Conservation (phyloP, 2,329 filamentous ascomycete genomes). For the Trichophyton equinum region DNA sequence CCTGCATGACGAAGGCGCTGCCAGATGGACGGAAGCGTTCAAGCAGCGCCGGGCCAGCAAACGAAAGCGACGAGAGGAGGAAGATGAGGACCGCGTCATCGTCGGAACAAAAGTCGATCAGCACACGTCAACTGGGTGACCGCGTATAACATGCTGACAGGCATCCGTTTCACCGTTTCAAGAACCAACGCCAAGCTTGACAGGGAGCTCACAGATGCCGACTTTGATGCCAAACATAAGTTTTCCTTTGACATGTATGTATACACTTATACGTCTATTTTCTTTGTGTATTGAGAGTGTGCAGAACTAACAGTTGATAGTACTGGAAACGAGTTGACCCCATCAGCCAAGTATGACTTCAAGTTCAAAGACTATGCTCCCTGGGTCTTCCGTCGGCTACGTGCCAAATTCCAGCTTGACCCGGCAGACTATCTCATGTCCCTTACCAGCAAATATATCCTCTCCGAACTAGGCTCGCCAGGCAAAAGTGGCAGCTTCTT, state of each 20-base stretch:
- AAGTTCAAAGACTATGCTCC: slow-evolving; percentile 99
- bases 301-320: slow-evolving; percentile 37
- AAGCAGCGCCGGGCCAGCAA: slow-evolving; percentile 84
- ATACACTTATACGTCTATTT: slow-evolving; percentile 14
- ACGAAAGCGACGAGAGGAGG: slow-evolving; percentile 69
- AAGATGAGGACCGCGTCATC: slow-evolving; percentile 78
- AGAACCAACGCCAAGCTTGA: slow-evolving; percentile 95
- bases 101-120: slow-evolving; percentile 97
- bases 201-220: slow-evolving; percentile 72
- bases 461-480: slow-evolving; percentile 91
- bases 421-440: slow-evolving; percentile 98
- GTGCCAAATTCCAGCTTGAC: slow-evolving; percentile 76
- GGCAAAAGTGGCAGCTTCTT: slow-evolving; percentile 99
- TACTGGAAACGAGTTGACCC: slow-evolving; percentile 91
- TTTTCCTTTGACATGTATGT: slow-evolving; percentile 95
- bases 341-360: slow-evolving; percentile 98
- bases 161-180: slow-evolving; percentile 92
- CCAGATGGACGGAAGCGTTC: slow-evolving; percentile 84
- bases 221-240: slow-evolving; percentile 91
- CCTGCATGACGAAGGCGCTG: slow-evolving; percentile 75
- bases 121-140: slow-evolving; percentile 95
- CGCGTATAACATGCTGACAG: slow-evolving; percentile 98
- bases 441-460: slow-evolving; percentile 93
- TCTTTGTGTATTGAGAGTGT: too few species aligned
- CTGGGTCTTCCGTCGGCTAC: slow-evolving; percentile 92